These are phyloP conservation scores for Mrakiaceae sp. DNA, from an alignment of 1,284 basidiomycete species.

Conservation along the genomic window DNA sequence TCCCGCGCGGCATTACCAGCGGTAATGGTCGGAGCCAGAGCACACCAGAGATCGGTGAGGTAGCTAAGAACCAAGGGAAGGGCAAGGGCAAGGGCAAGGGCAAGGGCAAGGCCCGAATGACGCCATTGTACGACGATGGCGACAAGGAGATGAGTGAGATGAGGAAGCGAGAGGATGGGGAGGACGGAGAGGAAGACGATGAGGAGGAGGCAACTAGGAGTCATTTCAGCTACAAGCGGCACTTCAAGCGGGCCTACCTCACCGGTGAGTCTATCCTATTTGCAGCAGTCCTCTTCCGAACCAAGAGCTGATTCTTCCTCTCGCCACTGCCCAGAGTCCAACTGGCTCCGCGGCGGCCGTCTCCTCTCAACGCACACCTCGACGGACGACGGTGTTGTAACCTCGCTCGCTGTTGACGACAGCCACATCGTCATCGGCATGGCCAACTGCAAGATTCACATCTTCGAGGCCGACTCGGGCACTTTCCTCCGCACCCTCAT, in stretches of 20 bases:
- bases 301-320: neutral
- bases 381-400: slow-evolving; percentile 64
- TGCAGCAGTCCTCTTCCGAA: neutral
- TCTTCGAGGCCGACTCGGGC: slow-evolving; percentile 74
- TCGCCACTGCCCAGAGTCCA: slow-evolving; percentile 47
- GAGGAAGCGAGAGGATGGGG: slow-evolving; percentile 5
- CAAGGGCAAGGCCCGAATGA: slow-evolving; percentile 5
- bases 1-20: too few species aligned
- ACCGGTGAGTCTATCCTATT: slow-evolving; percentile 46
- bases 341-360: slow-evolving; percentile 73
- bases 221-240: slow-evolving; percentile 30
- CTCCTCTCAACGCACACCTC: slow-evolving; percentile 63
- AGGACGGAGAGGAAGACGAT: slow-evolving; percentile 1
- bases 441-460: slow-evolving; percentile 74
- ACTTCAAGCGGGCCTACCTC: slow-evolving; percentile 67
- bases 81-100: slow-evolving; percentile 9
- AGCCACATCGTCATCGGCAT: slow-evolving; percentile 84
- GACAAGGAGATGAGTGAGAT: neutral
- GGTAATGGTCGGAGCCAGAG: neutral
- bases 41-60: too few species aligned
- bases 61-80: neutral
- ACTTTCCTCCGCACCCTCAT: slow-evolving; percentile 63
- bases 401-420: slow-evolving; percentile 72
- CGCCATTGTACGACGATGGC: slow-evolving; percentile 3
- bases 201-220: slow-evolving; percentile 16